Evolutionary conservation across 2,329 filamentous ascomycete genomes (phyloP).

Genomic region (Colletotrichum echinochloae): DNA sequence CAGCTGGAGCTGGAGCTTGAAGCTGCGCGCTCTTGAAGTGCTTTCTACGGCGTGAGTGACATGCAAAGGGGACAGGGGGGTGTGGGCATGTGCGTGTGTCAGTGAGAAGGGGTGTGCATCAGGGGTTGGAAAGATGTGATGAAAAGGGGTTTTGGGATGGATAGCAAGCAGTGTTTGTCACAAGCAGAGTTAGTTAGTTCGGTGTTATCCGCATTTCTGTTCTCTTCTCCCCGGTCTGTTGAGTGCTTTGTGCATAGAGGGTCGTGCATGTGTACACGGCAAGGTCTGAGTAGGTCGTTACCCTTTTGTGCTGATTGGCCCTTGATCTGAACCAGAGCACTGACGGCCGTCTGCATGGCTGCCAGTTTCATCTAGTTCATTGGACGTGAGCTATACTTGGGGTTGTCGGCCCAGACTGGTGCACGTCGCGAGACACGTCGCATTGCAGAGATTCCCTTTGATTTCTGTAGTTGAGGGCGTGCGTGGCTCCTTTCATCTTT

Average conservation of each 20-base stretch:
- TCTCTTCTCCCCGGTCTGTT: conserved; percentile 1
- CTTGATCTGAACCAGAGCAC: not conserved
- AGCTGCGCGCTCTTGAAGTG: conserved; percentile 66
- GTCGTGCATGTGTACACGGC: not conserved
- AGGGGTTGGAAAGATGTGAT: conserved; percentile 26
- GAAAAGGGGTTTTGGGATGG: conserved; percentile 35
- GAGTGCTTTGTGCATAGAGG: not conserved
- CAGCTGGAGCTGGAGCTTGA: conserved; percentile 77
- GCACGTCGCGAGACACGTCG: not conserved
- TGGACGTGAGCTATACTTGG: conserved; percentile 6
- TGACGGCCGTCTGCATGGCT: not conserved
- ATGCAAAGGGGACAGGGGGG: not conserved
- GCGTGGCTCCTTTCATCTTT: not conserved
- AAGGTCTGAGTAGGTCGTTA: conserved; percentile 1
- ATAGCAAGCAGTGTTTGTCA: conserved; percentile 41
- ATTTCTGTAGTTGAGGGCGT: not conserved
- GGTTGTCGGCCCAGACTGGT: not conserved
- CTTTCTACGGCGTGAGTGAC: conserved; percentile 16
- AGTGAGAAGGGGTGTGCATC: conserved; percentile 13
- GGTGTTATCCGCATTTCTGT: conserved; percentile 28
- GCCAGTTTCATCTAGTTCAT: conserved; percentile 11
- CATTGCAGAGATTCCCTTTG: not conserved
- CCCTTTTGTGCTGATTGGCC: not conserved
- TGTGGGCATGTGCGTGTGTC: not conserved
- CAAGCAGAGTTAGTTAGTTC: conserved; percentile 36